A percentile compares a stretch with the other conserved stretches of the same genome.
These are phyloP conservation scores for Panicum miliaceum DNA, from an alignment of 176 grass and related monocot genomes.

Conservation along the genomic window DNA sequence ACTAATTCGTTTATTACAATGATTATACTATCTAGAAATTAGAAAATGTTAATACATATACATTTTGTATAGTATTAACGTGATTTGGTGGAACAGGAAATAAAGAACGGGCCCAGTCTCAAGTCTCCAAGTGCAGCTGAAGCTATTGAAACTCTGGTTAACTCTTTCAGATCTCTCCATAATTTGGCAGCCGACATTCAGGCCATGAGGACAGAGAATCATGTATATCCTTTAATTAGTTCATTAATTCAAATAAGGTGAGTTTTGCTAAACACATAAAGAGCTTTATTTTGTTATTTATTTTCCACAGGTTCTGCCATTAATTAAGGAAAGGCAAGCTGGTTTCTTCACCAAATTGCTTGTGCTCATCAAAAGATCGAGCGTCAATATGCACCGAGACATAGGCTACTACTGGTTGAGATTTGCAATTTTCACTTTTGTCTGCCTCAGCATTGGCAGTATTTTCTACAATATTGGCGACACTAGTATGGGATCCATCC, in stretches of 20 bases:
- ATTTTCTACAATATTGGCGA: conserved; percentile 45
- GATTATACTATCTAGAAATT: no score
- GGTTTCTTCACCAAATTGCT: conserved; percentile 38
- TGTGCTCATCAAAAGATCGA: conserved; percentile 54
- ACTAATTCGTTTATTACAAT: background rate
- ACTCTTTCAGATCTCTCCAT: background rate
- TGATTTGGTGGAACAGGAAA: conserved; percentile 6
- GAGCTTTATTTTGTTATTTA: background rate
- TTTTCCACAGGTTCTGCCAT: background rate
- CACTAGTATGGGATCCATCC: conserved; percentile 39
- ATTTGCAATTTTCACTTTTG: conserved; percentile 32
- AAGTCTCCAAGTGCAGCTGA: background rate
- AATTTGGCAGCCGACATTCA: background rate
- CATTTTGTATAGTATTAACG: background rate
- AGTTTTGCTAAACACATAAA: background rate
- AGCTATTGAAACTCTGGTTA: conserved; percentile 28
- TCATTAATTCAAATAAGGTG: background rate
- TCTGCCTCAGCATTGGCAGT: conserved; percentile 51
- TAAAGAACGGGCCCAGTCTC: background rate
- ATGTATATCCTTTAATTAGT: background rate
- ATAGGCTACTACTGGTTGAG: conserved; percentile 60
- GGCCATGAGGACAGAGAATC: background rate
- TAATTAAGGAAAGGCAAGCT: conserved; percentile 31
- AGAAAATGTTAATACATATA: no score
- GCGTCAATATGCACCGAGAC: conserved; percentile 57